Evolutionary conservation across 805 yeast genomes (phyloP), one percentile per base, ranked within the genome.

Genomic region (Starmerella ratchasimensis): DNA sequence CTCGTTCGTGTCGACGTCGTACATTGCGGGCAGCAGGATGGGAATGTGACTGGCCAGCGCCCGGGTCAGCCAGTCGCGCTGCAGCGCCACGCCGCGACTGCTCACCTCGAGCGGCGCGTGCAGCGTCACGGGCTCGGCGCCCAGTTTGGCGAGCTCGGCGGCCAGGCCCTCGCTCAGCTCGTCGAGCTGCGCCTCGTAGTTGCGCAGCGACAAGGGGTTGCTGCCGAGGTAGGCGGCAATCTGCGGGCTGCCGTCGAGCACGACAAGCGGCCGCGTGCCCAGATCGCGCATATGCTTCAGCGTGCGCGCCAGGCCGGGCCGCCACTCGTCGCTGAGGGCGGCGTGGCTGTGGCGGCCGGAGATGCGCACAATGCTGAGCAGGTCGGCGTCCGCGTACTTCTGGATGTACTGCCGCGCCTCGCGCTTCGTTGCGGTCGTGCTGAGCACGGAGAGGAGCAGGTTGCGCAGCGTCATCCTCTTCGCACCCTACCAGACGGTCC

Each of bases 361-460:
- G 4, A 44, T 30, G 30, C 57, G 55, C 23, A 55, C 56, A 26
- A 56, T 52, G 23, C 61, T 49, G n/a, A 66, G 34, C 25, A 4
- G 30, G 8, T 2, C 38, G 37, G 9, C 11, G 8, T 28, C 13
- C 13, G 31, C 59, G 53, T 86, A 88, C 52, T 77, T 80, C 25
- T 71, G 63, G 33, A 88, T 60, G 53, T 86, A 88, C 46, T 77
- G 79, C 45, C 72, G 69, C 4, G 94, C 94, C 53, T 88, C 97
- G 43, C 98, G 65, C 55, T 83, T 86, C 1, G 97, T 88, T 5
- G 96, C 93, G 3, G 96, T 81, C 1, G 94, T 76, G 51, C 77
- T 77, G 41, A 88, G 64, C 18, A 88, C 84, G 1, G 95, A 76
- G 14, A 83, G 61, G n/a, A 88, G 76, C 35, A 88, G 61, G 38